Evolutionary conservation across 78 protist genomes (phyloP).

Genomic region (Emiliania huxleyi): DNA sequence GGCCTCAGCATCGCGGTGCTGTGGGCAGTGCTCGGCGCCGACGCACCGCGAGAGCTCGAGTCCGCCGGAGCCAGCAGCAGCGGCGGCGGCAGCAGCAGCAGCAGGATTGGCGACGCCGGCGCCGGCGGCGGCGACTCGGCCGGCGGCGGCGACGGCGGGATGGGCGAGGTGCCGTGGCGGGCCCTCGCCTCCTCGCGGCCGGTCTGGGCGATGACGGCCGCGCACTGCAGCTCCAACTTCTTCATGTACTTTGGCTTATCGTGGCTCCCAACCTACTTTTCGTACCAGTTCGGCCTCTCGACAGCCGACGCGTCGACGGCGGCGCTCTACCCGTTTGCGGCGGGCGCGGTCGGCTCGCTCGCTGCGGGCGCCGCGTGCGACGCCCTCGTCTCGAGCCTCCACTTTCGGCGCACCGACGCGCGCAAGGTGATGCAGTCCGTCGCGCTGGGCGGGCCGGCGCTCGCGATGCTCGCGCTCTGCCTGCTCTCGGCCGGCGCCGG

Average conservation of each 20-base stretch:
- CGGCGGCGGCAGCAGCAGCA: not conserved
- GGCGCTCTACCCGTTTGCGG: not conserved
- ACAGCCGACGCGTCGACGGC: not conserved
- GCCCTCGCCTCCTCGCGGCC: not conserved
- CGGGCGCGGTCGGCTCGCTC: not conserved
- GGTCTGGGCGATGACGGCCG: not conserved
- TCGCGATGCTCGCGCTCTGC: not conserved
- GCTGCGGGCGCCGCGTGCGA: not conserved
- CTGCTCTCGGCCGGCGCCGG: not conserved
- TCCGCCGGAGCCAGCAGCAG: too few species aligned
- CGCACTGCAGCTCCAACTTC: not conserved
- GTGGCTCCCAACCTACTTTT: slow-evolving; percentile 12
- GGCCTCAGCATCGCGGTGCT: not conserved
- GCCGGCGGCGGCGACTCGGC: not conserved
- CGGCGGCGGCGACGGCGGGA: not conserved
- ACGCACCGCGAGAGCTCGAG: too few species aligned
- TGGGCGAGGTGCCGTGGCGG: not conserved
- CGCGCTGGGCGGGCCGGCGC: not conserved
- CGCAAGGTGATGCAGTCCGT: not conserved
- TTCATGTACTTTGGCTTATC: not conserved
- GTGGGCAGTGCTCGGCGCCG: not conserved
- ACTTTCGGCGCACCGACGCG: not conserved
- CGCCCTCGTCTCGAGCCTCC: not conserved
- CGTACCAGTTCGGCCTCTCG: not conserved
- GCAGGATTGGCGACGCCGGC: not conserved